Base-by-base conservation (phyloP, 2,329 filamentous ascomycete species). In the Neofusicoccum cordaticola region DNA sequence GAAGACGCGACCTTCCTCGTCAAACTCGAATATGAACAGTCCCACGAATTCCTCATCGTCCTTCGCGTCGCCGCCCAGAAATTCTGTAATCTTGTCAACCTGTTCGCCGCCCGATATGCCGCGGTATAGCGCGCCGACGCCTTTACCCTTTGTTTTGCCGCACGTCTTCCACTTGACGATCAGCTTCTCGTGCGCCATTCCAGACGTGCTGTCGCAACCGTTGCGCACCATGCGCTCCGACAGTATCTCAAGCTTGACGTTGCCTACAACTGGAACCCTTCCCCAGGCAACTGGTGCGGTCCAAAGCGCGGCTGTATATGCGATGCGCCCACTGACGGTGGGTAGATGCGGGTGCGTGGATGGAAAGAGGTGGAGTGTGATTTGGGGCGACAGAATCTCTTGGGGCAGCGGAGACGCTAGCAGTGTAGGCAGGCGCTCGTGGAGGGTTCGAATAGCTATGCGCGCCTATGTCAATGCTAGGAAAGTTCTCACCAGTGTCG, bases 281-380 rank as follows among this genome's bases (percentile, higher is more conserved):
- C 96, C 96, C 95, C 95, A 99, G 35, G 93, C 94, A 60, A 99
- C 90, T 0, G 95, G 95, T 0, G 93, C 93, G 0, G 95, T 97
- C 93, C 93, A 98, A 42, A 99, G 83, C 2, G 95, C 95, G 17
- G 95, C 94, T 41, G 90, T 90, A 77, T 99, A 99, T 53, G 92
- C 90, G 41, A 97, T 90, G 52, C 91, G 88, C 61, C 95, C 95
- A 34, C 91, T 92, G 45, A 98, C 95, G n/a, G 88, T 90, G 39
- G 95, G 95, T 2, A 99, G 90, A 75, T 94, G 90, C 2, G 91
- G 92, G 72, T 96, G 91, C 0, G 91, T 95, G 4, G 86, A 89
- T 19, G 87, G 87, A 69, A 89, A 89, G 12, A 89, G 81, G 70
- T 88, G 85, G 19, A 89, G 82, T 31, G 81, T 84, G 61, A 89